Evolutionary conservation across 225 moss, liverwort and hornwort species (phyloP).

Genomic region (Lunularia cruciata): DNA sequence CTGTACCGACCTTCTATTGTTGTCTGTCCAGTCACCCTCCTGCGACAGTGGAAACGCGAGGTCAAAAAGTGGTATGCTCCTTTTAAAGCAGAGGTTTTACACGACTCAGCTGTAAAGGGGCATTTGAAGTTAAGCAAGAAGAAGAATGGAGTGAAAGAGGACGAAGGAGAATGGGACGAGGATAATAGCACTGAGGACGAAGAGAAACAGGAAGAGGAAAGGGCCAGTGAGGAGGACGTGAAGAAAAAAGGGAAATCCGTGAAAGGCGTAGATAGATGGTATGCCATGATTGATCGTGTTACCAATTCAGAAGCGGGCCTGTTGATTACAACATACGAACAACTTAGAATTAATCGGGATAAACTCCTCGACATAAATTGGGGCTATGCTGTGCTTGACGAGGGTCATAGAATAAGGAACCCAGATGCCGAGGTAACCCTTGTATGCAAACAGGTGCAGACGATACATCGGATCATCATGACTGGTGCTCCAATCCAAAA

Average conservation of each 20-base stretch:
- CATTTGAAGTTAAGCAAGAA: slow-evolving; percentile 40
- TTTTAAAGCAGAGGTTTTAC: slow-evolving; percentile 74
- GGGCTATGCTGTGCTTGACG: slow-evolving; percentile 96
- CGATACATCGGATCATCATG: slow-evolving; percentile 92
- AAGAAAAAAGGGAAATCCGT: slow-evolving; percentile 36
- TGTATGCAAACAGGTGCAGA: slow-evolving; percentile 96
- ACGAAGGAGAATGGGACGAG: slow-evolving; percentile 24
- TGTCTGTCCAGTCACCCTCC: slow-evolving; percentile 88
- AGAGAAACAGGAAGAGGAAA: slow-evolving; percentile 44
- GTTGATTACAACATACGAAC: slow-evolving; percentile 87
- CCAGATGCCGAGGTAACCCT: slow-evolving; percentile 87
- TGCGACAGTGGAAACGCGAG: slow-evolving; percentile 94
- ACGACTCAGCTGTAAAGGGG: slow-evolving; percentile 71
- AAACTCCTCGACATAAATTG: slow-evolving; percentile 72
- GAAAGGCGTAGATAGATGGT: slow-evolving; percentile 57
- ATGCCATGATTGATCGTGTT: slow-evolving; percentile 60
- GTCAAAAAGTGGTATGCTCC: slow-evolving; percentile 80
- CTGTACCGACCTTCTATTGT: slow-evolving; percentile 77
- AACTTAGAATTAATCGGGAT: slow-evolving; percentile 75
- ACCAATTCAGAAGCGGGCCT: slow-evolving; percentile 63
- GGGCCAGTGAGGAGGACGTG: slow-evolving; percentile 51
- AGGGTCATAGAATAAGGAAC: slow-evolving; percentile 94
- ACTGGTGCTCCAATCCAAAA: slow-evolving; percentile 99
- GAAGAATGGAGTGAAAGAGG: slow-evolving; percentile 46
- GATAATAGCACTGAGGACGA: slow-evolving; percentile 25